Evolutionary conservation across 768 basidiomycete genomes (phyloP), one percentile per base, ranked within the genome.

Genomic region (Leucocoprinus birnbaumii): DNA sequence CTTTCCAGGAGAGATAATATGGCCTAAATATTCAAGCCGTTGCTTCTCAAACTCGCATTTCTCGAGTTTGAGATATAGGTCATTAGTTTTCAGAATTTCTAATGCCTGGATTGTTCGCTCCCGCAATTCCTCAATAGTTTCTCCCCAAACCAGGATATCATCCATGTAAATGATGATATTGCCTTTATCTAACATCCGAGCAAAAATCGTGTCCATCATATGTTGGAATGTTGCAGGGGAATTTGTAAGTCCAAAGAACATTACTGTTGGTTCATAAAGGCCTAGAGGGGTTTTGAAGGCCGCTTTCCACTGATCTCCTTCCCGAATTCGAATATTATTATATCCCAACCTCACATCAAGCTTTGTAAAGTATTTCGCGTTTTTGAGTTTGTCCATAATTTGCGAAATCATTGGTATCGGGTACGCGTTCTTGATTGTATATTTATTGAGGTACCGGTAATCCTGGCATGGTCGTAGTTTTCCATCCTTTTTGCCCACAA

Each of bases 241-340:
- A 44, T 77, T 73, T 31, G 57, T 61, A 3, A 69, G 51, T 0
- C 72, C 69, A 37, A 71, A 72, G 35, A 68, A 73, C 71, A 77
- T 77, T 11, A 78, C 73, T 4, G 62, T 53, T 22, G 61, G 68
- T 63, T 79, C 69, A 51, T 66, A 78, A 0, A 68, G 58, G 1
- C 77, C 76, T 4, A 58, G 58, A 14, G 66, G 58, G 0, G 71
- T 75, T 2, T 53, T 51, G 62, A 59, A 55, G 1, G 43, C 58
- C 2, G 34, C 58, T 59, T 80, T 80, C 70, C 69, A 73, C 58
- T 77, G 64, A 54, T 79, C 68, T 3, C 75, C 76, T 41, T 71
- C 64, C 11, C 66, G 67, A 21, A 80, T 71, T 2, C 72, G 60
- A n/a, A 80, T 60, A 11, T 74, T 72, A 58, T 79, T 72, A 41